Conservation (phyloP, 2,329 filamentous ascomycete species). For the Claviceps sp. region DNA sequence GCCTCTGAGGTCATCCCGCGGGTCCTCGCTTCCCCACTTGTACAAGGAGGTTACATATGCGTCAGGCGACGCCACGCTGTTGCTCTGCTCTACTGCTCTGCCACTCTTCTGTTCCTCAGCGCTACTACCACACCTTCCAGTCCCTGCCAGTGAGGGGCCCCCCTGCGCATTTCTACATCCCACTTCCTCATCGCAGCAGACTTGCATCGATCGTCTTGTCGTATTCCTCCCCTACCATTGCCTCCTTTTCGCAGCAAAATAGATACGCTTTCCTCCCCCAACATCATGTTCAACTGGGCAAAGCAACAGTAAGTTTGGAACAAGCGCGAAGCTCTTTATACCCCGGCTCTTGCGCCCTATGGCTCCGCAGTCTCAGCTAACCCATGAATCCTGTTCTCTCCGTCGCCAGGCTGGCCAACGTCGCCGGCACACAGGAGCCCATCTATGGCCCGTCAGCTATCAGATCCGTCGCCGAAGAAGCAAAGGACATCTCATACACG, state of each 20-base stretch:
- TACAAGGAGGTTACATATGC: neutral
- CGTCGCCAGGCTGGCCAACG: constrained; percentile 48
- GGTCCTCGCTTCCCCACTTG: neutral
- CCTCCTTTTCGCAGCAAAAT: too few species aligned
- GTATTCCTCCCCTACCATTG: neutral
- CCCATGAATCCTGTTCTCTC: constrained; percentile 3
- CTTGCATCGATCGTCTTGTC: neutral
- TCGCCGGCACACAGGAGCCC: constrained; percentile 91
- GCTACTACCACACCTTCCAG: too few species aligned
- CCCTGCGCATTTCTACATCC: too few species aligned
- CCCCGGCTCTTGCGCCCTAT: neutral
- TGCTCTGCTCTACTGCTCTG: too few species aligned
- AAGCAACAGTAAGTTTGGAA: constrained; percentile 62
- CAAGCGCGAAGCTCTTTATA: neutral
- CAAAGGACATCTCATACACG: constrained; percentile 64
- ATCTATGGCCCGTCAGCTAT: constrained; percentile 87
- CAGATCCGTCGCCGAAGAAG: constrained; percentile 70
- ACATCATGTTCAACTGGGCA: constrained; percentile 81
- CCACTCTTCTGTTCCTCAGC: too few species aligned
- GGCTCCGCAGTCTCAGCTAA: constrained; percentile 6
- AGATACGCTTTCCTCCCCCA: neutral
- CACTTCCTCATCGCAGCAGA: too few species aligned
- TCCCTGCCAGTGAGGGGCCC: too few species aligned
- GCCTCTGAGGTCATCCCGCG: neutral
- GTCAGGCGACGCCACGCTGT: too few species aligned